phyloP scores from a whole-genome alignment of 2,329 filamentous ascomycete species.

The Penicillium sp. region DNA sequence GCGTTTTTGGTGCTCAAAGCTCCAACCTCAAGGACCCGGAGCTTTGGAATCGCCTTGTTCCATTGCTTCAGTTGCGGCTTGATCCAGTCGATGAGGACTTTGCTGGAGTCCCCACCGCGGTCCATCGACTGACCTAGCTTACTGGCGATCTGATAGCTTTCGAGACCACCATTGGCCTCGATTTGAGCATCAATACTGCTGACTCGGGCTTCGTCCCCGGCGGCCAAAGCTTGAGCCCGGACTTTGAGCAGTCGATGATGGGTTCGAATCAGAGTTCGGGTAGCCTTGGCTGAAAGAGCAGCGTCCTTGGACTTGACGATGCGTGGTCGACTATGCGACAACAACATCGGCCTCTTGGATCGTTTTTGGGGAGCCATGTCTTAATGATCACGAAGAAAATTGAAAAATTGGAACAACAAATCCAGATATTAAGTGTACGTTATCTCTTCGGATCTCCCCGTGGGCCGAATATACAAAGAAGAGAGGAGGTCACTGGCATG shows the following conservation, averaged over 20 bases:
- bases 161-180: slow-evolving; percentile 49
- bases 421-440: too few relatives aligned
- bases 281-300: slow-evolving; percentile 49
- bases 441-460: neutral
- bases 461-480: neutral
- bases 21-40: slow-evolving; percentile 78
- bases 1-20: slow-evolving; percentile 76
- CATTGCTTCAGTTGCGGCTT: slow-evolving; percentile 22
- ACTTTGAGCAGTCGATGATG: slow-evolving; percentile 55
- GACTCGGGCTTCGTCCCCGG: slow-evolving; percentile 37
- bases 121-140: slow-evolving; percentile 53
- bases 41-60: slow-evolving; percentile 21
- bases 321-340: slow-evolving; percentile 43
- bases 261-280: slow-evolving; percentile 50
- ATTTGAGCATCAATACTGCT: slow-evolving; percentile 44
- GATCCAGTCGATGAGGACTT: slow-evolving; percentile 53
- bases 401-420: neutral
- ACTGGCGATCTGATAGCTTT: slow-evolving; percentile 55
- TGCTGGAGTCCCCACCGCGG: slow-evolving; percentile 57
- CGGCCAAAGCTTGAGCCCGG: slow-evolving; percentile 44
- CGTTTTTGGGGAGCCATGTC: slow-evolving; percentile 27
- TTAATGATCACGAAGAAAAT: neutral
- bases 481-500: neutral
- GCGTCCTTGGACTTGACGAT: slow-evolving; percentile 29
- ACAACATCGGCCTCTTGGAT: slow-evolving; percentile 29